Conservation (phyloP, 2,329 filamentous ascomycete genomes). For the Nigrospora osmanthi region DNA sequence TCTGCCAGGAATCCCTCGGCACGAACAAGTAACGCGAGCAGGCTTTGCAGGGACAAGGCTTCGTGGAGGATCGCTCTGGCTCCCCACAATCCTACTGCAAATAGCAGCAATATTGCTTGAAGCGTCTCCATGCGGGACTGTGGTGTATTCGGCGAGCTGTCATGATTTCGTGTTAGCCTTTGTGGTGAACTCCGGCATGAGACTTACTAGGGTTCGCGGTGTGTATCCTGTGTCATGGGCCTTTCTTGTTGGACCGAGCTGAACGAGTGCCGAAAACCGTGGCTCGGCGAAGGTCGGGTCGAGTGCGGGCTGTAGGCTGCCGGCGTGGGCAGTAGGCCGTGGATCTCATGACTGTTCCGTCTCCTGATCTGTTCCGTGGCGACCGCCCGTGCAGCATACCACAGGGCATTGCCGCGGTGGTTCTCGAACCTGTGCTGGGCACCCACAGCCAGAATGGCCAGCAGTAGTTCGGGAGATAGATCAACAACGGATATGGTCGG, state of each 20-base stretch:
- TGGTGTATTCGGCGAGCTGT: conserved; percentile 49
- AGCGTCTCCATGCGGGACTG: conserved; percentile 57
- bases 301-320: conserved; percentile 54
- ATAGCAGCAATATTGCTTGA: conserved; percentile 53
- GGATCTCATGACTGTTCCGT: conserved; percentile 47
- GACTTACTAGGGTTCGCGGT: conserved; percentile 51
- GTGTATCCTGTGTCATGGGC: conserved; percentile 48
- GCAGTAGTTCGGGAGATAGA: conserved; percentile 59
- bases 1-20: conserved; percentile 48
- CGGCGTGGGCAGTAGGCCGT: conserved; percentile 47
- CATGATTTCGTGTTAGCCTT: conserved; percentile 3
- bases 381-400: conserved; percentile 53
- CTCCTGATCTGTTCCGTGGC: conserved; percentile 51
- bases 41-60: conserved; percentile 50
- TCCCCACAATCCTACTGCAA: conserved; percentile 53
- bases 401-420: conserved; percentile 49
- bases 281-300: conserved; percentile 49
- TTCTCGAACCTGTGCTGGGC: conserved; percentile 59
- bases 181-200: not conserved
- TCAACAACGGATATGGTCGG: conserved; percentile 56
- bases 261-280: conserved; percentile 50
- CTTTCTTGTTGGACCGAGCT: conserved; percentile 50
- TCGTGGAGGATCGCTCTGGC: conserved; percentile 53
- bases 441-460: conserved; percentile 61
- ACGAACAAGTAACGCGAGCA: conserved; percentile 48